Percentiles rank a stretch among this genome's conserved stretches.
These are phyloP conservation scores for Poa annua DNA, from an alignment of 176 grass and related monocot species.

Conservation along the genomic window DNA sequence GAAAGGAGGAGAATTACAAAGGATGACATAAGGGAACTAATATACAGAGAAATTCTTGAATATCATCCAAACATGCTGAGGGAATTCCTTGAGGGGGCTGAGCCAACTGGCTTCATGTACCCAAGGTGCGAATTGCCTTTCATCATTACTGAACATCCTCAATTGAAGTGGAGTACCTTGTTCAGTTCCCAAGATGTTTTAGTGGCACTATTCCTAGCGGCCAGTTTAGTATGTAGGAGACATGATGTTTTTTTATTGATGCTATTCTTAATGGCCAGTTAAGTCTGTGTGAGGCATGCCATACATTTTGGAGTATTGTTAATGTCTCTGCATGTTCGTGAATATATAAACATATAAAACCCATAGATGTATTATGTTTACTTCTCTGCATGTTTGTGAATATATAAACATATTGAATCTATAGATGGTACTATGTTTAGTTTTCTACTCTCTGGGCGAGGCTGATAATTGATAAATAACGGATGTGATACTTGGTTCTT, in stretches of 20 bases:
- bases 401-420: too few species aligned
- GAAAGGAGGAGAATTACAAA: slow-evolving; percentile 91
- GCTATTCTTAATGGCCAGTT: too few species aligned
- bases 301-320: not conserved
- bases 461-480: slow-evolving; percentile 12
- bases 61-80: slow-evolving; percentile 94
- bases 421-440: not conserved
- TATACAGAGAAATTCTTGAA: slow-evolving; percentile 96
- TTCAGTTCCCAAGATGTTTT: not conserved
- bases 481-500: slow-evolving; percentile 1
- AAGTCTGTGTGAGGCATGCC: not conserved
- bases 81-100: slow-evolving; percentile 81
- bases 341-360: not conserved
- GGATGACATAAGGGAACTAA: slow-evolving; percentile 93
- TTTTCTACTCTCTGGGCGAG: not conserved
- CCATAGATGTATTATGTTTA: not conserved
- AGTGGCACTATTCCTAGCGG: slow-evolving; percentile 7
- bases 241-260: too few species aligned
- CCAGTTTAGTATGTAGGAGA: not conserved
- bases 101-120: slow-evolving; percentile 92
- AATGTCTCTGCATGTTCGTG: not conserved
- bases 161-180: slow-evolving; percentile 5
- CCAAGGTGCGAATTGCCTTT: slow-evolving; percentile 65
- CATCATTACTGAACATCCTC: not conserved
- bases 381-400: not conserved